Conservation (phyloP, 352 stramenopile genomes). For the Phytophthora cryptogea region DNA sequence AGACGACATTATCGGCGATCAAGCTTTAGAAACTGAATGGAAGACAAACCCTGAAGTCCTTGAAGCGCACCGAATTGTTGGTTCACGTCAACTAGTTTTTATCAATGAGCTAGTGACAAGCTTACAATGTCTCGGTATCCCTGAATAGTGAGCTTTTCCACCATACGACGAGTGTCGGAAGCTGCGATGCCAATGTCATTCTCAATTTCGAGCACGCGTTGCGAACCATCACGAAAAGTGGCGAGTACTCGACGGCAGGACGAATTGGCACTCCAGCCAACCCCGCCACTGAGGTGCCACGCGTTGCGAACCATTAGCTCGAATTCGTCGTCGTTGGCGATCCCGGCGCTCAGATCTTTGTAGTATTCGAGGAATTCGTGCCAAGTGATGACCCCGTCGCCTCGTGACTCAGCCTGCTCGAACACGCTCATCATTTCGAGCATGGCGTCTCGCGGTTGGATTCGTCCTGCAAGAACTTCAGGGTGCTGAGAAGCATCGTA, state of each 20-base stretch:
- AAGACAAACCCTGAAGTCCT: neutral
- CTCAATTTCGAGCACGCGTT: constrained; percentile 71
- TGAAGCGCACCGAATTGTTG: constrained; percentile 13
- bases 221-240: constrained; percentile 68
- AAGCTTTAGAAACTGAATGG: neutral
- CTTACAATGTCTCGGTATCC: constrained; percentile 57
- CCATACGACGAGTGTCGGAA: constrained; percentile 53
- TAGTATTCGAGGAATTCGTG: constrained; percentile 92
- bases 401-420: constrained; percentile 38
- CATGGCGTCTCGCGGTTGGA: constrained; percentile 67
- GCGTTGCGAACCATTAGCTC: constrained; percentile 86
- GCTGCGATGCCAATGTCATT: constrained; percentile 66
- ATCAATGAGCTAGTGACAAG: constrained; percentile 43
- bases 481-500: constrained; percentile 86
- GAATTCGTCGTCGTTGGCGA: constrained; percentile 86
- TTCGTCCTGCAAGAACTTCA: constrained; percentile 69
- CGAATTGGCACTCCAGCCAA: constrained; percentile 75
- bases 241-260: constrained; percentile 74
- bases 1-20: neutral
- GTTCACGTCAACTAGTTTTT: neutral
- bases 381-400: constrained; percentile 71
- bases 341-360: constrained; percentile 83
- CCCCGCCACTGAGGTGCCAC: constrained; percentile 86
- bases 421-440: constrained; percentile 86
- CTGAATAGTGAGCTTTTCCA: constrained; percentile 57